Conservation (phyloP, 169 alveolate species). For the Plasmodium billcollinsi region DNA sequence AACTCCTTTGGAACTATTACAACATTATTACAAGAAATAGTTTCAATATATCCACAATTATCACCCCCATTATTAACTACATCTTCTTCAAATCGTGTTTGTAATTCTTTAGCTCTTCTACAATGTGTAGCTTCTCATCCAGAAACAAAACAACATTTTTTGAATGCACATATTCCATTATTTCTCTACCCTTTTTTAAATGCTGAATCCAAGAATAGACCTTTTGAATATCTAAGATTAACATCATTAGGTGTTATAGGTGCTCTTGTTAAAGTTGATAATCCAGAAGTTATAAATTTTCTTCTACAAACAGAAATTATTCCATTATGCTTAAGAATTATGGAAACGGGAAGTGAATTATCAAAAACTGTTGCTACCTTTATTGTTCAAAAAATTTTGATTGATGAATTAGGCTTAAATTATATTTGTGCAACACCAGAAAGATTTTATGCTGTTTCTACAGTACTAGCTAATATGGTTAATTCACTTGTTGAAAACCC, state of each 20-base stretch:
- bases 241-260: constrained; percentile 99
- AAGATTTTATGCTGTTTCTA: constrained; percentile 97
- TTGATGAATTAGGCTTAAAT: constrained; percentile 96
- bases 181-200: constrained; percentile 98
- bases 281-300: constrained; percentile 96
- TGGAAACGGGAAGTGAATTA: constrained; percentile 99
- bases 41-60: constrained; percentile 88
- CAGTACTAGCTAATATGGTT: constrained; percentile 96
- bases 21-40: constrained; percentile 95
- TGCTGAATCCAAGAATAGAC: constrained; percentile 95
- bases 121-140: constrained; percentile 99
- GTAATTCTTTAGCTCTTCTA: constrained; percentile 98
- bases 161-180: constrained; percentile 98
- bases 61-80: constrained; percentile 96
- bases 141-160: constrained; percentile 96
- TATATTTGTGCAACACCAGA: constrained; percentile 98
- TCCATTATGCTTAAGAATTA: constrained; percentile 98
- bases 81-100: constrained; percentile 95
- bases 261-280: constrained; percentile 99
- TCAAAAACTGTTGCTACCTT: constrained; percentile 98
- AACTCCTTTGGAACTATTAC: constrained; percentile 98
- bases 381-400: constrained; percentile 97
- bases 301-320: constrained; percentile 97
- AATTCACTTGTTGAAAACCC: constrained; percentile 91
- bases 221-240: constrained; percentile 97